Conservation (phyloP, 306 rosid species). For the Dryas drummondii region DNA sequence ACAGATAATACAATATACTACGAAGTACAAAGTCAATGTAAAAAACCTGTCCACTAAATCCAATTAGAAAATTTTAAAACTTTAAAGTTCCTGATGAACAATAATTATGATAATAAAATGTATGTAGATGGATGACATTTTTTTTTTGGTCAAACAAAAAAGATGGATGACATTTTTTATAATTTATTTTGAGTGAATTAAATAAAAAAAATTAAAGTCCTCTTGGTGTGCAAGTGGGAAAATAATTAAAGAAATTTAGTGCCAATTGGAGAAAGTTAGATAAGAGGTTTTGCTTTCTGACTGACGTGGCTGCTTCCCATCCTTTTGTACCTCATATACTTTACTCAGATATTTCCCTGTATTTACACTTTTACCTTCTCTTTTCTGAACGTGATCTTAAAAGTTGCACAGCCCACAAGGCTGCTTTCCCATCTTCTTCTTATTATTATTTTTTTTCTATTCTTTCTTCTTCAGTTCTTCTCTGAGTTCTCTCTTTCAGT, state of each 20-base stretch:
- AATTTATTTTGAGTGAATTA: neutral
- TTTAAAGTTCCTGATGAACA: neutral
- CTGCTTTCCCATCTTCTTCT: too few relatives aligned
- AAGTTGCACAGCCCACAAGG: too few relatives aligned
- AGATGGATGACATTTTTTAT: neutral
- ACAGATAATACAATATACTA: too few relatives aligned
- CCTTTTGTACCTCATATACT: constrained; percentile 12
- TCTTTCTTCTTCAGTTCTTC: too few relatives aligned
- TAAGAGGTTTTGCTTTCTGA: constrained; percentile 21
- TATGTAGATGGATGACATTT: neutral
- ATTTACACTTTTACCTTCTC: constrained; percentile 9
- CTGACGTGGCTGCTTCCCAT: constrained; percentile 38
- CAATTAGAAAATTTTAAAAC: constrained; percentile 1
- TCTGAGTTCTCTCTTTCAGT: too few relatives aligned
- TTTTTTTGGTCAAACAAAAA: neutral
- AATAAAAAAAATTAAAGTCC: neutral
- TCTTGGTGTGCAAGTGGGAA: constrained; percentile 24
- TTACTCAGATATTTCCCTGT: neutral
- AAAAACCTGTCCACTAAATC: neutral
- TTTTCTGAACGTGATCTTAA: neutral
- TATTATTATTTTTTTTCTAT: too few relatives aligned
- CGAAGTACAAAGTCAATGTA: neutral
- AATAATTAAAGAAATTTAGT: neutral
- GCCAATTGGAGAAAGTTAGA: constrained; percentile 10
- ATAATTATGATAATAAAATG: neutral